Conservation (phyloP, 176 grass and related monocot genomes). For the Secale cereale region DNA sequence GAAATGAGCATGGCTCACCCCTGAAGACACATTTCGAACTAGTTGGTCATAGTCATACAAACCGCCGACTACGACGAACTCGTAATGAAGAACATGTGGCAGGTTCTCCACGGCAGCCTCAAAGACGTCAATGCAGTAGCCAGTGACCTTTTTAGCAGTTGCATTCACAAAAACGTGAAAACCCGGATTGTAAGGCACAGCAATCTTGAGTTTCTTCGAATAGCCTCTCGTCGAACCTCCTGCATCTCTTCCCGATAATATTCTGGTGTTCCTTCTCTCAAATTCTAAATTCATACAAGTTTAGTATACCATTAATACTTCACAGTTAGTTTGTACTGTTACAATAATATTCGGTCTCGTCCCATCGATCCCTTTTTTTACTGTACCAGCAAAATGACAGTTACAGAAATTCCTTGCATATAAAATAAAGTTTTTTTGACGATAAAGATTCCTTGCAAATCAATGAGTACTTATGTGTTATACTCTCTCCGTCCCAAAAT, state of each 20-base stretch:
- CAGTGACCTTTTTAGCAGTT: background rate
- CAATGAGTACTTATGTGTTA: no score
- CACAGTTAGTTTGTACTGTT: no score
- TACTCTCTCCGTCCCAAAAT: no score
- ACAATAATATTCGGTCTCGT: no score
- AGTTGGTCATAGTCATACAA: slow-evolving; percentile 45
- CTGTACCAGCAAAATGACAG: no score
- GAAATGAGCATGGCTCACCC: slow-evolving; percentile 30
- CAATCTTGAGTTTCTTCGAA: slow-evolving; percentile 35
- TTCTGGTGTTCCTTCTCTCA: background rate
- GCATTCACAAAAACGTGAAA: slow-evolving; percentile 59
- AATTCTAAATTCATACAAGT: background rate
- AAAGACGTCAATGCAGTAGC: slow-evolving; percentile 73
- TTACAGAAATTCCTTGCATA: no score
- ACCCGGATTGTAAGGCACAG: slow-evolving; percentile 39
- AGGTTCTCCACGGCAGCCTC: slow-evolving; percentile 37
- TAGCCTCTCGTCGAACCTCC: slow-evolving; percentile 1
- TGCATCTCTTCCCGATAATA: background rate
- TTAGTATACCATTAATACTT: background rate
- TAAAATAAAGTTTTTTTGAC: no score
- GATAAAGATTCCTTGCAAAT: no score
- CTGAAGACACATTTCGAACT: slow-evolving; percentile 48
- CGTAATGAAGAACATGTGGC: slow-evolving; percentile 34
- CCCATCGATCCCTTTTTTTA: no score
- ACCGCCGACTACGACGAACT: slow-evolving; percentile 35